Base-by-base conservation (phyloP, 257 asterid species). In the Jacaranda copaia region DNA sequence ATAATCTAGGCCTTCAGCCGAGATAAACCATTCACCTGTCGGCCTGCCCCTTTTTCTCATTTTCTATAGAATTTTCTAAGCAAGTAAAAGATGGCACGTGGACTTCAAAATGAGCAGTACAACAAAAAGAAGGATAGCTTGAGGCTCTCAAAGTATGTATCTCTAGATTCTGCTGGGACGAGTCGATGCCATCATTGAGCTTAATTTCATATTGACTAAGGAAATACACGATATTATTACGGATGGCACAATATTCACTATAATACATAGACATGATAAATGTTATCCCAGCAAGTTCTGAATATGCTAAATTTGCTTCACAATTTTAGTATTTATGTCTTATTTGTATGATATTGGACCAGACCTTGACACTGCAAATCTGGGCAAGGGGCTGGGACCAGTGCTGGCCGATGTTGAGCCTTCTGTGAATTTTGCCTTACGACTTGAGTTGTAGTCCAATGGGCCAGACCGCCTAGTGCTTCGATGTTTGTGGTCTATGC, bases 361-460 rank as follows among this genome's bases (percentile, higher is more conserved):
- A 15, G 99, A 93, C 80, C 97, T 96, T 13, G 99, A 96, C 78
- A 89, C 89, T 16, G 97, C 97, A 81, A 93, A 93, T 81, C 96
- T 93, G 11, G 99, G 98, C 91, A 95, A 79, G 11, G 97, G 97
- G 74, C 99, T 93, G 36, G 96, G 97, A 32, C 98, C 96, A 11
- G 89, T 91, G 91, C 92, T 89, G 64, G 89, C 84, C 6, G 99
- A 91, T 16, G 97, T 81, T 32, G 99, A 96, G 45, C 98, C 96
- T 72, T 91, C 98, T 1, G 73, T 86, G 35, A 86, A 79, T 77
- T 91, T 93, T 1, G 85, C 35, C 87, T 87, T 96, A 52, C 93
- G 89, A 74, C 89, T 91, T 39, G 84, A 80, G 79, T 92, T 86
- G 81, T 91, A 93, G 79, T 92, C 99, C 85, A 93, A 83, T 1